phyloP scores from a whole-genome alignment of 2,329 filamentous ascomycete species.

The Cordyceps pruinosa region DNA sequence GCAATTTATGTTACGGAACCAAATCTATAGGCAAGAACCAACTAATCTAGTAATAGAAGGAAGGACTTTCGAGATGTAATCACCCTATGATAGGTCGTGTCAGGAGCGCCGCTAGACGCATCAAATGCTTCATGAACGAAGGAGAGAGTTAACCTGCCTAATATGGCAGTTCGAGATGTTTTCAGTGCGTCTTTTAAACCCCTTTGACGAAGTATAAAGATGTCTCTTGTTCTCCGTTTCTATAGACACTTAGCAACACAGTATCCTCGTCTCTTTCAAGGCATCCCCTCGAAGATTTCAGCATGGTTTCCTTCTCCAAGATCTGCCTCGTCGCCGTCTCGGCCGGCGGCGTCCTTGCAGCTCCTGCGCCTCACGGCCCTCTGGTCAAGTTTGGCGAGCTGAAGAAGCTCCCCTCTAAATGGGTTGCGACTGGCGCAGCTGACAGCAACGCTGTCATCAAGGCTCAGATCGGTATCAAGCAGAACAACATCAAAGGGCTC shows the following conservation, averaged over 20 bases:
- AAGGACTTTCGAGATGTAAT: not conserved
- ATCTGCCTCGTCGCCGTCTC: constrained; percentile 8
- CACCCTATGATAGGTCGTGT: not conserved
- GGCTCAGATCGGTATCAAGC: constrained; percentile 13
- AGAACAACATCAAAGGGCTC: constrained; percentile 20
- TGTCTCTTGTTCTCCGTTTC: not conserved
- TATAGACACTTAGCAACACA: not conserved
- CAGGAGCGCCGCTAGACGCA: not conserved
- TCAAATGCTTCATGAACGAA: not conserved
- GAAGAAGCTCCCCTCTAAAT: not conserved
- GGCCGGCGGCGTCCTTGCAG: constrained; percentile 4
- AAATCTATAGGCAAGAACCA: not conserved
- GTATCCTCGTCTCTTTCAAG: not conserved
- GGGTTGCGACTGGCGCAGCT: constrained; percentile 2
- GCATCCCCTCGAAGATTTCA: not conserved
- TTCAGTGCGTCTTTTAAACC: not conserved
- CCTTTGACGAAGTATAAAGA: not conserved
- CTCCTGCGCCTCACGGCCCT: constrained; percentile 1
- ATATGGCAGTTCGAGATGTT: not conserved
- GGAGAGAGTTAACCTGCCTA: not conserved
- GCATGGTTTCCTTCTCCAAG: constrained; percentile 13
- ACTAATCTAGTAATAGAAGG: constrained; percentile 6
- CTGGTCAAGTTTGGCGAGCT: constrained; percentile 10
- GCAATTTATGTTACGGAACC: not conserved
- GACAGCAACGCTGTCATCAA: constrained; percentile 7